phyloP scores from a whole-genome alignment of 169 alveolate genomes.

The Plasmodium knowlesi region DNA sequence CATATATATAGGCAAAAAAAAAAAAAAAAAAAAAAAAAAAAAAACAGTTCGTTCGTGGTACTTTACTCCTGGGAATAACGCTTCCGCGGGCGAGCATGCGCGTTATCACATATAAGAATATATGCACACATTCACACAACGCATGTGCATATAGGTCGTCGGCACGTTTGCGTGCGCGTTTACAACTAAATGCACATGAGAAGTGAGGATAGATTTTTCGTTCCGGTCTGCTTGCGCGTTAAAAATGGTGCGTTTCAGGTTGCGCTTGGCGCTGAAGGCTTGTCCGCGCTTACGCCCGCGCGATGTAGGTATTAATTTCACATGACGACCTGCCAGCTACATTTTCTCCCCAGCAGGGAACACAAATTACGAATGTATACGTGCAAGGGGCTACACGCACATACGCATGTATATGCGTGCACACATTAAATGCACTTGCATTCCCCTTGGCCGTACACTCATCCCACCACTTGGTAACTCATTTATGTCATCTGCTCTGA shows the following conservation, averaged over 20 bases:
- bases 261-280: background rate
- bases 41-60: background rate
- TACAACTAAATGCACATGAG: background rate
- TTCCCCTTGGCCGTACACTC: background rate
- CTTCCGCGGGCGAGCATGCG: background rate
- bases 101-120: background rate
- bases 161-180: background rate
- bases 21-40: background rate
- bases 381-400: background rate
- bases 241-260: background rate
- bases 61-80: background rate
- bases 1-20: background rate
- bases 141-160: background rate
- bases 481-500: background rate
- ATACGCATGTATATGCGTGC: background rate
- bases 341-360: background rate
- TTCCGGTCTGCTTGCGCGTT: background rate
- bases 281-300: background rate
- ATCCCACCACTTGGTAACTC: background rate
- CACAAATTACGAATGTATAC: background rate
- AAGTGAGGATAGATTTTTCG: background rate
- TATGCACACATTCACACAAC: background rate
- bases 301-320: background rate
- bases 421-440: background rate
- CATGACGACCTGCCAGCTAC: background rate